Percentiles rank a stretch among this genome's conserved stretches.
Conservation (phyloP, 768 basidiomycete species). For the Suillus paluster region DNA sequence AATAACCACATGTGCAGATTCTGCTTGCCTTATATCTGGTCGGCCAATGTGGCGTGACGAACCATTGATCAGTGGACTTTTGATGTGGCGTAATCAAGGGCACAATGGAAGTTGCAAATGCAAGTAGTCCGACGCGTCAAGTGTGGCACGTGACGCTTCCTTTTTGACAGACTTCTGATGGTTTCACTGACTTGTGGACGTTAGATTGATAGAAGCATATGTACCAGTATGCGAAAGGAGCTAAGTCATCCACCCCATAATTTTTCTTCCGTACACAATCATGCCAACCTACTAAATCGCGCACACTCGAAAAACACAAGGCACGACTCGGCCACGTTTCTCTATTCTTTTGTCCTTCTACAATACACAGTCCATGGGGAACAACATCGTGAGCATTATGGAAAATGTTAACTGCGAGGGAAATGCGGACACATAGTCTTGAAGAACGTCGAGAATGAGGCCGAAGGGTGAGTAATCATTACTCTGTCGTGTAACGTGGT, state of each 20-base stretch:
- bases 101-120: too few relatives aligned
- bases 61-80: too few relatives aligned
- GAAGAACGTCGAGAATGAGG: constrained; percentile 3
- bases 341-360: constrained; percentile 7
- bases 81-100: too few relatives aligned
- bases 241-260: too few relatives aligned
- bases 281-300: too few relatives aligned
- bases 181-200: too few relatives aligned
- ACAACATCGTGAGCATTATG: not conserved
- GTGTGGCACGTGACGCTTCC: too few relatives aligned
- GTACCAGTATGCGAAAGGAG: too few relatives aligned
- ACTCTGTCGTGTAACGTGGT: constrained; percentile 19
- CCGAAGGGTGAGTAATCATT: constrained; percentile 9
- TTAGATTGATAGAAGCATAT: too few relatives aligned
- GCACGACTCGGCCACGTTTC: not conserved
- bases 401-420: not conserved
- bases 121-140: too few relatives aligned
- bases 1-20: not conserved
- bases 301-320: not conserved
- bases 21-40: not conserved
- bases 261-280: too few relatives aligned
- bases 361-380: not conserved
- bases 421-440: not conserved
- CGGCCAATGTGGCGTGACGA: not conserved
- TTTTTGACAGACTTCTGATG: too few relatives aligned